phyloP scores from a whole-genome alignment of 1,284 basidiomycete genomes.

The Vanrija sp. region DNA sequence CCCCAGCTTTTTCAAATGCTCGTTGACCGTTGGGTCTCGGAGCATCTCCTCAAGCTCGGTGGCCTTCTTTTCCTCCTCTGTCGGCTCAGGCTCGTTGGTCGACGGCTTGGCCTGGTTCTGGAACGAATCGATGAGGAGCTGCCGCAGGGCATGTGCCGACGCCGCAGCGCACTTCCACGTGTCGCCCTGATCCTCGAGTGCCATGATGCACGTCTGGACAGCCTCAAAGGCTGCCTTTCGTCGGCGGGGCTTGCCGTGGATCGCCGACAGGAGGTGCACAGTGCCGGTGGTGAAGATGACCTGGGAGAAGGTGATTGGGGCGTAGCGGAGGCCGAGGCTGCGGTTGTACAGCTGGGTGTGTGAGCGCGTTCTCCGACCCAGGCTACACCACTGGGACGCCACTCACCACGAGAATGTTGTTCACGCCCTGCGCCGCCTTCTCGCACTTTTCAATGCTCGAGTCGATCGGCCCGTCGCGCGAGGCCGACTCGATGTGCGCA shows the following conservation, averaged over 20 bases:
- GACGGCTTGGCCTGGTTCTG: not conserved
- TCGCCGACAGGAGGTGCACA: slow-evolving; percentile 28
- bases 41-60: slow-evolving; percentile 12
- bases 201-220: slow-evolving; percentile 18
- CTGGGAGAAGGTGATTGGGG: slow-evolving; percentile 28
- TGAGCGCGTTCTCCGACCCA: not conserved
- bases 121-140: slow-evolving; percentile 12
- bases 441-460: slow-evolving; percentile 13
- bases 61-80: not conserved
- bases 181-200: slow-evolving; percentile 19
- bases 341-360: slow-evolving; percentile 17
- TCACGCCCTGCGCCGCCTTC: slow-evolving; percentile 3
- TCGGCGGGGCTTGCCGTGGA: slow-evolving; percentile 9
- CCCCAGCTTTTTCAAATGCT: slow-evolving; percentile 16
- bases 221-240: slow-evolving; percentile 10
- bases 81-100: not conserved
- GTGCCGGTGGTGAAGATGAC: slow-evolving; percentile 34
- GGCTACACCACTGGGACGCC: too few relatives aligned
- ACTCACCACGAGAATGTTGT: not conserved
- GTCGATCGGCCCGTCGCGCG: slow-evolving; percentile 1
- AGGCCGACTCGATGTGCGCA: not conserved
- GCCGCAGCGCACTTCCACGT: slow-evolving; percentile 12
- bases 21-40: slow-evolving; percentile 12
- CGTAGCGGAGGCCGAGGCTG: slow-evolving; percentile 32
- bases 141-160: slow-evolving; percentile 7